Evolutionary conservation across 352 stramenopile species (phyloP).

Genomic region (Phytopythium vexans): DNA sequence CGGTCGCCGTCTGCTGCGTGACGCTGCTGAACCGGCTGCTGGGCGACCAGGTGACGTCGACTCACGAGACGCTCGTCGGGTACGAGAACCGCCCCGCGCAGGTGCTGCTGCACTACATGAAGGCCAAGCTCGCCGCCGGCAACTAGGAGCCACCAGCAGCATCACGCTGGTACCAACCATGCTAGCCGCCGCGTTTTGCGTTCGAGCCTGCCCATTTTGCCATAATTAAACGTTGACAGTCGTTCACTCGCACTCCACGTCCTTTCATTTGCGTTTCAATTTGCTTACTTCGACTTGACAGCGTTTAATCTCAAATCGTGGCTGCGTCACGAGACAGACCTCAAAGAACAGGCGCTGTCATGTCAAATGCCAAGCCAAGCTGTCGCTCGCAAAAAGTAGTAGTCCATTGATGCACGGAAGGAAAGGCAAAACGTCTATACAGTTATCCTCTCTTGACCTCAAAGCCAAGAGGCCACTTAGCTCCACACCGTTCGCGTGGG

Average conservation of each 20-base stretch:
- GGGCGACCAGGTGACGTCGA: constrained; percentile 69
- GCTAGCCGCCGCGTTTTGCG: no score
- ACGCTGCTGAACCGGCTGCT: constrained; percentile 75
- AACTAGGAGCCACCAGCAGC: background rate
- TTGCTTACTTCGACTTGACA: background rate
- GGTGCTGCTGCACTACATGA: constrained; percentile 75
- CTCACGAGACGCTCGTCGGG: constrained; percentile 52
- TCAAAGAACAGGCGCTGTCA: no score
- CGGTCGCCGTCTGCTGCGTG: constrained; percentile 69
- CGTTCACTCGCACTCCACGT: background rate
- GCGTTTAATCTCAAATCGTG: no score
- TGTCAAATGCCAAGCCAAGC: no score
- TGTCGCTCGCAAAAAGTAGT: no score
- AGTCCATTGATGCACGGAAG: no score
- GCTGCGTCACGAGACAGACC: no score
- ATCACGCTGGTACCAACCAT: background rate
- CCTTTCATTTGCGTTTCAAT: constrained; percentile 13
- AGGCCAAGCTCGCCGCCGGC: constrained; percentile 33
- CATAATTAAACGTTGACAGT: no score
- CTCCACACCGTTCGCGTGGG: constrained; percentile 59
- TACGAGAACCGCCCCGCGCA: constrained; percentile 58
- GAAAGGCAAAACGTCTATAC: no score
- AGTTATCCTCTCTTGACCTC: no score
- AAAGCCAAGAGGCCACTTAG: constrained; percentile 9
- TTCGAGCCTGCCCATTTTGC: no score